These are phyloP conservation scores for Monilinia laxa DNA, from an alignment of 2,329 filamentous ascomycete genomes.

Conservation along the genomic window DNA sequence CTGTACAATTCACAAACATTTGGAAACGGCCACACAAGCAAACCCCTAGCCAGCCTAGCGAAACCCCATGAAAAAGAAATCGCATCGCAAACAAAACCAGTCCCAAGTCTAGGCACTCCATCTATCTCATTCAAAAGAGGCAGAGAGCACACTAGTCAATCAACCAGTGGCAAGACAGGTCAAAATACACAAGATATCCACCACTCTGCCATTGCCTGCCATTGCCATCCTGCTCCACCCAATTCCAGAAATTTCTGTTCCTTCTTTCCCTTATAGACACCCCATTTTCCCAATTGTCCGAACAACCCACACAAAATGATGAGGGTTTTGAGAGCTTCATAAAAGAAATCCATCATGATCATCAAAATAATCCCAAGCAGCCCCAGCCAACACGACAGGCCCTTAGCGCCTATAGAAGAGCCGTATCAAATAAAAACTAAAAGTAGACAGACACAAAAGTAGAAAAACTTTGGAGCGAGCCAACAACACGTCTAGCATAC, in stretches of 20 bases:
- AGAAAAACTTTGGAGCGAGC: constrained; percentile 18
- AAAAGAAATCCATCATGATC: constrained; percentile 24
- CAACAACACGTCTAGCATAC: constrained; percentile 18
- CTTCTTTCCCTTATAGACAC: constrained; percentile 19
- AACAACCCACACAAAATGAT: constrained; percentile 13
- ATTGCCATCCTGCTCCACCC: constrained; percentile 1
- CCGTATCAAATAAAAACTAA: constrained; percentile 21
- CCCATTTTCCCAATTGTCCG: constrained; percentile 16
- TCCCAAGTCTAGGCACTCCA: constrained; percentile 13
- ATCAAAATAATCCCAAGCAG: constrained; percentile 21
- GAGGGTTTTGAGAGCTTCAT: constrained; percentile 19
- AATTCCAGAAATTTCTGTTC: constrained; percentile 11
- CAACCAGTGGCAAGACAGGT: constrained; percentile 8
- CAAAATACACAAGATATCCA: constrained; percentile 11
- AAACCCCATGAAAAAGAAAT: constrained; percentile 5
- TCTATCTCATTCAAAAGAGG: background rate
- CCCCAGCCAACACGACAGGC: constrained; percentile 17
- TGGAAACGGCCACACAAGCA: background rate
- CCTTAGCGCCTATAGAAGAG: constrained; percentile 18
- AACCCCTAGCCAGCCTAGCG: background rate
- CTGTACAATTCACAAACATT: background rate
- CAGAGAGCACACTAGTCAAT: constrained; percentile 18
- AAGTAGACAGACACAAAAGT: constrained; percentile 17
- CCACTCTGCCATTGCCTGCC: constrained; percentile 6
- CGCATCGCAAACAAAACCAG: constrained; percentile 12